A percentile compares a stretch with the other conserved stretches of the same genome.
phyloP scores from a whole-genome alignment of 2,329 filamentous ascomycete genomes.

The Paecilomyces sp. region DNA sequence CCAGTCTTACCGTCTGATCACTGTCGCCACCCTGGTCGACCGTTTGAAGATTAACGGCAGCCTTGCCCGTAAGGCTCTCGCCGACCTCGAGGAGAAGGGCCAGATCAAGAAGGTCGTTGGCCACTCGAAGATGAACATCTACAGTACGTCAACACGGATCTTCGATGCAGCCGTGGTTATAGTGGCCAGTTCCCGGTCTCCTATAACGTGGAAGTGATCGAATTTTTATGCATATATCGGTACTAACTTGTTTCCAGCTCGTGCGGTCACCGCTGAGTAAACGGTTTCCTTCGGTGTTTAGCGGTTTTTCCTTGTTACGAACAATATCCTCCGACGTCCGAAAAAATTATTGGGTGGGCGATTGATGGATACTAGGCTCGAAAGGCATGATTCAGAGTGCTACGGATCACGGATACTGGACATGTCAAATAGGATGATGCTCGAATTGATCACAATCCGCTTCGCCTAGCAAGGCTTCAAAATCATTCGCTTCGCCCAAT shows the following conservation, averaged over 20 bases:
- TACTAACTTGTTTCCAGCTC: constrained; percentile 23
- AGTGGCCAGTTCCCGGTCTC: not conserved
- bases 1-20: constrained; percentile 99
- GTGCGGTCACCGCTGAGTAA: constrained; percentile 40
- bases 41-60: constrained; percentile 99
- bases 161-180: not conserved
- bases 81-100: constrained; percentile 95
- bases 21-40: constrained; percentile 96
- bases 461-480: not conserved
- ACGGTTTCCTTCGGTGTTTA: constrained; percentile 18
- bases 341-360: constrained; percentile 27
- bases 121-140: constrained; percentile 98
- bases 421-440: constrained; percentile 24
- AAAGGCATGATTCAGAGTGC: constrained; percentile 22
- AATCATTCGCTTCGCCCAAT: not conserved
- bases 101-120: constrained; percentile 96
- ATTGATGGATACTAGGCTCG: constrained; percentile 25
- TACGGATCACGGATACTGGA: constrained; percentile 20
- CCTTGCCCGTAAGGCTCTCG: constrained; percentile 80
- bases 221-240: constrained; percentile 1
- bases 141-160: constrained; percentile 57
- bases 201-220: not conserved
- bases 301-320: constrained; percentile 31
- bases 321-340: constrained; percentile 28
- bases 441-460: constrained; percentile 5